Conservation (phyloP, 1,139 yeast genomes). For the Taphrina wiesneri region DNA sequence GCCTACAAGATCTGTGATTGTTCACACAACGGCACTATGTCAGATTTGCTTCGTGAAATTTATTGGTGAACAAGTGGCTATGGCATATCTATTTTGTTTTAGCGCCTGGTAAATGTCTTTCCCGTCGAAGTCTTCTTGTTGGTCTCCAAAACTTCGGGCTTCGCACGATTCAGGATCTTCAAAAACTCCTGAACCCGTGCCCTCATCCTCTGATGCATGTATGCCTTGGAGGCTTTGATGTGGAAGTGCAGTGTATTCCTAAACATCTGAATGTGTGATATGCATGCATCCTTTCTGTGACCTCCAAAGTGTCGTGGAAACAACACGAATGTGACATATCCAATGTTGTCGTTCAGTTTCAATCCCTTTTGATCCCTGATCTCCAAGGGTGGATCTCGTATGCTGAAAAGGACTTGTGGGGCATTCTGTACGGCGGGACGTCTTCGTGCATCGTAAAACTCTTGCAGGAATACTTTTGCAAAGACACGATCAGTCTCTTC, state of each 20-base stretch:
- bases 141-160: constrained; percentile 86
- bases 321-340: constrained; percentile 52
- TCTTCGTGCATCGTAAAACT: constrained; percentile 94
- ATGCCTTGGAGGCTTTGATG: constrained; percentile 96
- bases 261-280: constrained; percentile 85
- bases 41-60: not conserved
- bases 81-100: not conserved
- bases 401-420: constrained; percentile 93
- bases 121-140: constrained; percentile 53
- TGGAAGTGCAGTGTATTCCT: constrained; percentile 98
- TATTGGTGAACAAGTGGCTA: not conserved
- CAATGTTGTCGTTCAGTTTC: constrained; percentile 46
- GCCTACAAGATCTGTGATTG: too few species aligned
- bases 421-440: constrained; percentile 90
- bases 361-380: constrained; percentile 51
- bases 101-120: constrained; percentile 25
- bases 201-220: constrained; percentile 98
- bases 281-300: constrained; percentile 60
- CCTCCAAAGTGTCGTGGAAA: constrained; percentile 64
- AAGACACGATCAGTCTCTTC: constrained; percentile 96
- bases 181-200: constrained; percentile 88
- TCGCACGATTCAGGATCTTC: constrained; percentile 93
- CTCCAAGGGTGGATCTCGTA: constrained; percentile 90
- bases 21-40: too few species aligned
- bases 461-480: constrained; percentile 93